Percentiles rank a stretch among this genome's conserved stretches.
Conservation (phyloP, 352 stramenopile genomes). For the Pythium monospermum region DNA sequence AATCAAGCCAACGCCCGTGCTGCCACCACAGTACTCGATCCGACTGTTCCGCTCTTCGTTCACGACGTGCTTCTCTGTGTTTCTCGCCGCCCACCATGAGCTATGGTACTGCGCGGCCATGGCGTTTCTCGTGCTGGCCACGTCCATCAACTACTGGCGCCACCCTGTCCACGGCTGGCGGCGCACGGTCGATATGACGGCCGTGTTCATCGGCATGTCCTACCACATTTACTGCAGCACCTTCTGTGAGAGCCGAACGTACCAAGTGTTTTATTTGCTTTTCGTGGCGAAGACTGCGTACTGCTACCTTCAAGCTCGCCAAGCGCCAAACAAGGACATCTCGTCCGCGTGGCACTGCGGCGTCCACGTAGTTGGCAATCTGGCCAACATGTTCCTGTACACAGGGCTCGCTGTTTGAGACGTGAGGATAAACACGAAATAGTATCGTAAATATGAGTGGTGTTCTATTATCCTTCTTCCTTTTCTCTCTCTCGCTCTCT, state of each 20-base stretch:
- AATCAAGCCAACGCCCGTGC: slow-evolving; percentile 48
- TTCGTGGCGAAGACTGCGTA: slow-evolving; percentile 64
- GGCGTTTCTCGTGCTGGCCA: slow-evolving; percentile 67
- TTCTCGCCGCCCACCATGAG: slow-evolving; percentile 38
- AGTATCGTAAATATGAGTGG: too few species aligned
- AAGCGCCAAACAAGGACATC: slow-evolving; percentile 50
- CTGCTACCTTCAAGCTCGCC: slow-evolving; percentile 67
- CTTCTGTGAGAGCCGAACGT: slow-evolving; percentile 43
- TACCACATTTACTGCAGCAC: slow-evolving; percentile 67
- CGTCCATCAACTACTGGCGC: slow-evolving; percentile 85
- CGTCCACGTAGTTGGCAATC: slow-evolving; percentile 71
- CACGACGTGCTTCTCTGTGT: slow-evolving; percentile 60
- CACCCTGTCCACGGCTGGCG: slow-evolving; percentile 70
- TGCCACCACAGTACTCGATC: slow-evolving; percentile 58
- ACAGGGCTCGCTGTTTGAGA: slow-evolving; percentile 44
- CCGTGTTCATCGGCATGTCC: slow-evolving; percentile 45
- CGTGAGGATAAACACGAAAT: too few species aligned
- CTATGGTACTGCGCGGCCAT: slow-evolving; percentile 61
- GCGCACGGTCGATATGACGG: slow-evolving; percentile 59
- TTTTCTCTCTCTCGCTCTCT: too few species aligned
- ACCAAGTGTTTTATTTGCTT: slow-evolving; percentile 58
- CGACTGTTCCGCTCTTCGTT: slow-evolving; percentile 75
- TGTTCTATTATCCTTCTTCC: too few species aligned
- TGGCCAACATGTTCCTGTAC: slow-evolving; percentile 76
- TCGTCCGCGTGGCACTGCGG: slow-evolving; percentile 78